These are phyloP conservation scores for Hyphodiscus hymeniophilus DNA, from an alignment of 495 filamentous ascomycete genomes.

Conservation along the genomic window DNA sequence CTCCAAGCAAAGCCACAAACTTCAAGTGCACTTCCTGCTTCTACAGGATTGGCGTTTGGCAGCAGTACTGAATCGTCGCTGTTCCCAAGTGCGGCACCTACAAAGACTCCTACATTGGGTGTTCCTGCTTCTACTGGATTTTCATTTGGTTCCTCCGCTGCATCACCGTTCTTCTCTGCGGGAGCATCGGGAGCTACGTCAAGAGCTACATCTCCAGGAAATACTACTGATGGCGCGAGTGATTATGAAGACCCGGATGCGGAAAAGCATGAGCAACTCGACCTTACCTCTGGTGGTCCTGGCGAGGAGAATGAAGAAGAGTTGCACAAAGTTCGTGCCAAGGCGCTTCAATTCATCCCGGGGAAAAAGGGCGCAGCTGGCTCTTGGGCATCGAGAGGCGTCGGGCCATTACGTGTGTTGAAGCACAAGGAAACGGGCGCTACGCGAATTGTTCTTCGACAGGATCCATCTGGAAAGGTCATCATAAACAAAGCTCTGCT, in stretches of 20 bases:
- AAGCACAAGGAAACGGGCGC: conserved; percentile 55
- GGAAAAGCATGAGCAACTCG: conserved; percentile 44
- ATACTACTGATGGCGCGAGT: conserved; percentile 31
- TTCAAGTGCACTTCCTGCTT: no score
- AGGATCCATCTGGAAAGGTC: conserved; percentile 60
- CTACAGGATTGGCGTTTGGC: no score
- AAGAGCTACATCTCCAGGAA: conserved; percentile 40
- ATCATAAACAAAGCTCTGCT: conserved; percentile 59
- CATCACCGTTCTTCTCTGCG: conserved; percentile 30
- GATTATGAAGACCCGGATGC: conserved; percentile 22
- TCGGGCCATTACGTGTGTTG: conserved; percentile 58
- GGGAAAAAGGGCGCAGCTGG: conserved; percentile 28
- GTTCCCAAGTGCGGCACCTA: no score
- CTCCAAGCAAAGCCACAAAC: no score
- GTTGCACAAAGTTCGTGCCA: conserved; percentile 53
- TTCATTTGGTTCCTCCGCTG: conserved; percentile 28
- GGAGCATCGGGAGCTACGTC: conserved; percentile 33
- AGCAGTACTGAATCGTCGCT: no score
- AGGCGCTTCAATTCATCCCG: conserved; percentile 45
- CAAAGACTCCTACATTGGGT: no score
- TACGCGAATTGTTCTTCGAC: conserved; percentile 57
- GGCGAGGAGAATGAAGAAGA: conserved; percentile 66
- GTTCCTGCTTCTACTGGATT: conserved; percentile 14
- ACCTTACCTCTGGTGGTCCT: conserved; percentile 51
- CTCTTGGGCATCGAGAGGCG: conserved; percentile 50